Evolutionary conservation across 2,329 filamentous ascomycete species (phyloP).

Genomic region (Grosmannia penicillata): DNA sequence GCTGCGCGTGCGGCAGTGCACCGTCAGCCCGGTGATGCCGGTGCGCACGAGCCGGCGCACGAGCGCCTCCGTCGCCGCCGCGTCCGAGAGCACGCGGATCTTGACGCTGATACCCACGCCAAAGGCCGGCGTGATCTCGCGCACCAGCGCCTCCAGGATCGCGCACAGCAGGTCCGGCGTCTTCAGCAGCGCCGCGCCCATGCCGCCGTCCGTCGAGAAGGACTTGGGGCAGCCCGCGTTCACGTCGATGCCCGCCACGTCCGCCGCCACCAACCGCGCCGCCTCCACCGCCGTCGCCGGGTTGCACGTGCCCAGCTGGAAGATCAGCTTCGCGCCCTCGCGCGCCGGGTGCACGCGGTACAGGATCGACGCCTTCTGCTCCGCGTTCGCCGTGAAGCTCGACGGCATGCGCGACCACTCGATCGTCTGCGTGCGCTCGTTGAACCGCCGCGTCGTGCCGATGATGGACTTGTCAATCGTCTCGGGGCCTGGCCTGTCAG

Average conservation of each 20-base stretch:
- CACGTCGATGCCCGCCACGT: conserved; percentile 89
- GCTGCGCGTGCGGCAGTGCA: conserved; percentile 90
- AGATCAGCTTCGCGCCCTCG: conserved; percentile 66
- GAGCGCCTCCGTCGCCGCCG: conserved; percentile 60
- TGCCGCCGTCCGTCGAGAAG: conserved; percentile 84
- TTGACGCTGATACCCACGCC: conserved; percentile 95
- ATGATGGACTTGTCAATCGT: conserved; percentile 88
- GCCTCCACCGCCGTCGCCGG: conserved; percentile 73
- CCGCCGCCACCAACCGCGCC: conserved; percentile 66
- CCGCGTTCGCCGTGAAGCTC: conserved; percentile 44
- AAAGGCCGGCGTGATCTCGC: conserved; percentile 59
- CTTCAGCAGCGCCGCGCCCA: conserved; percentile 82
- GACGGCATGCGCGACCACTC: conserved; percentile 72
- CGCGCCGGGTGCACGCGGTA: conserved; percentile 68
- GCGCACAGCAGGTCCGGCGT: conserved; percentile 71
- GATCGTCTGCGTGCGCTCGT: conserved; percentile 61
- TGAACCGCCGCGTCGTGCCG: conserved; percentile 64
- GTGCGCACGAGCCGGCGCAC: conserved; percentile 69
- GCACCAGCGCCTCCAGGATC: conserved; percentile 72
- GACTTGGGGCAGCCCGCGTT: conserved; percentile 98
- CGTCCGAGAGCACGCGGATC: conserved; percentile 71
- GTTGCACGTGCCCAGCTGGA: conserved; percentile 80
- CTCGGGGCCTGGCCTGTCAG: conserved; percentile 52
- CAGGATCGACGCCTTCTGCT: conserved; percentile 53
- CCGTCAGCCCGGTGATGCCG: conserved; percentile 80